Conservation (phyloP, 2,329 filamentous ascomycete genomes). For the Pestalotiopsis sp. region DNA sequence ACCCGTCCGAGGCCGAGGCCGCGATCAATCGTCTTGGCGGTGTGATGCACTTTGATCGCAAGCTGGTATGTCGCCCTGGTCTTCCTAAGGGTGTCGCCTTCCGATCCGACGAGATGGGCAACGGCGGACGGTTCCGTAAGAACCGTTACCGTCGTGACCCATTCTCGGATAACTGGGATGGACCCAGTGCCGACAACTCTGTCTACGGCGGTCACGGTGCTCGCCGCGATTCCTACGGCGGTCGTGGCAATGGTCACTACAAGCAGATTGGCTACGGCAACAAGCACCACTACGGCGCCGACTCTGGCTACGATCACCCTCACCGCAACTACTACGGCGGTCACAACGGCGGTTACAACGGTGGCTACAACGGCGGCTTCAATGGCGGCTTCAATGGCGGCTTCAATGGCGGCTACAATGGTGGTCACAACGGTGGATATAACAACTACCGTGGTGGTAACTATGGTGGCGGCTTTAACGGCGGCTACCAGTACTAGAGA, state of each 20-base stretch:
- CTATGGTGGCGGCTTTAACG: no score
- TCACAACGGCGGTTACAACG: neutral
- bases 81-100: conserved; percentile 13
- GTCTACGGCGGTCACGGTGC: neutral
- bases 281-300: neutral
- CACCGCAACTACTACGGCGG: neutral
- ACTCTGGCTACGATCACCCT: neutral
- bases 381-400: neutral
- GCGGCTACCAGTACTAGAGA: no score
- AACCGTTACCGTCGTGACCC: neutral
- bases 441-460: no score
- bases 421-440: no score
- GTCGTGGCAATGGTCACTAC: no score
- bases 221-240: neutral
- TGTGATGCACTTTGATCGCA: neutral
- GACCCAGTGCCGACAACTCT: neutral
- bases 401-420: neutral
- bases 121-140: neutral
- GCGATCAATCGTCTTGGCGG: conserved; percentile 4
- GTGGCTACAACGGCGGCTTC: neutral
- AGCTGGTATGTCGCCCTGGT: conserved; percentile 11
- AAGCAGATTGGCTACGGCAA: neutral
- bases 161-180: neutral
- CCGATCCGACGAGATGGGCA: neutral
- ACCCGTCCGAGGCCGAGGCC: neutral